A percentile compares a stretch with the other conserved stretches of the same genome.
Evolutionary conservation across 805 yeast genomes (phyloP).

Genomic region (Blastobotrys muscicola): DNA sequence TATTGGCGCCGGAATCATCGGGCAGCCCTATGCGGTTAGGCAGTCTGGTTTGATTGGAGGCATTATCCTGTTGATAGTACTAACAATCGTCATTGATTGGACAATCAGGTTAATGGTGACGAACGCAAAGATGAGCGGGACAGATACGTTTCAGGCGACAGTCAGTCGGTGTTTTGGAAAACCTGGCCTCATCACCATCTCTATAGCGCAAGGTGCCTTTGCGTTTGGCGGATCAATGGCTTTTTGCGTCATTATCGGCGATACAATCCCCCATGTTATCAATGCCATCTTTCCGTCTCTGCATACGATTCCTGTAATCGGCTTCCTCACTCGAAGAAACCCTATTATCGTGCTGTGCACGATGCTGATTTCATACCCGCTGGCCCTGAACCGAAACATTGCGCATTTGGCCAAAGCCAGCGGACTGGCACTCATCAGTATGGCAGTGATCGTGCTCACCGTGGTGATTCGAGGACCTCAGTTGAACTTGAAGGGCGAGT

Average conservation of each 20-base stretch:
- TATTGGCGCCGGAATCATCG: conserved; percentile 91
- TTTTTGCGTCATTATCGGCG: conserved; percentile 90
- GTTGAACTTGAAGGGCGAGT: conserved; percentile 37
- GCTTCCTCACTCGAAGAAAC: conserved; percentile 55
- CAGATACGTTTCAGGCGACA: conserved; percentile 75
- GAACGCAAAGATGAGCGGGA: conserved; percentile 70
- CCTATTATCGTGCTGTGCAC: conserved; percentile 65
- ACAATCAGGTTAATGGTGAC: conserved; percentile 67
- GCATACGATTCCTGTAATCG: conserved; percentile 29
- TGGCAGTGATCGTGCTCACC: conserved; percentile 66
- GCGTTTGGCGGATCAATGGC: conserved; percentile 95
- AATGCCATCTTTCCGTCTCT: conserved; percentile 48
- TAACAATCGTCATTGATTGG: conserved; percentile 80
- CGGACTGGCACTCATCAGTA: conserved; percentile 75
- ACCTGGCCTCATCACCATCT: conserved; percentile 54
- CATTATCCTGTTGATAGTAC: conserved; percentile 42
- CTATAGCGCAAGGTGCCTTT: conserved; percentile 73
- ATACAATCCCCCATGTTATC: conserved; percentile 85
- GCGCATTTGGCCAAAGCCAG: conserved; percentile 78
- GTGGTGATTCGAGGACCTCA: conserved; percentile 69
- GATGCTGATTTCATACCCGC: conserved; percentile 66
- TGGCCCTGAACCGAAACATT: conserved; percentile 71
- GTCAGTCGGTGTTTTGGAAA: conserved; percentile 72
- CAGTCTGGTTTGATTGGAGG: conserved; percentile 79
- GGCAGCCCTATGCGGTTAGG: conserved; percentile 81